Conservation (phyloP, 805 yeast species). For the Scheffersomyces ergatensis region DNA sequence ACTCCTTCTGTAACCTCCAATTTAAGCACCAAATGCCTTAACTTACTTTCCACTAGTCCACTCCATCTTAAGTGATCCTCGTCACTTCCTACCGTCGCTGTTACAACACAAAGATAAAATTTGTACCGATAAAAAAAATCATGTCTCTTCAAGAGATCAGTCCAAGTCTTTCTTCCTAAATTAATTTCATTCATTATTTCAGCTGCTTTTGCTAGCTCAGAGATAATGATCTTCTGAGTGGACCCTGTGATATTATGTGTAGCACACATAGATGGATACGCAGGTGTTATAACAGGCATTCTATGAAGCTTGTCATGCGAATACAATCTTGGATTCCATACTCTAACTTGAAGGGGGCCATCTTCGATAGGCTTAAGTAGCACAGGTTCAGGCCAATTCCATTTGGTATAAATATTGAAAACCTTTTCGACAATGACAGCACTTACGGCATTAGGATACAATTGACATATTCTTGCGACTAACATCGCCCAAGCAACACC, state of each 20-base stretch:
- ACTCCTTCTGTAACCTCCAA: slow-evolving; percentile 77
- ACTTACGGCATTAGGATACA: slow-evolving; percentile 94
- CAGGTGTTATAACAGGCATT: slow-evolving; percentile 99
- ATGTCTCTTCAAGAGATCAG: slow-evolving; percentile 72
- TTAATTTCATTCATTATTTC: slow-evolving; percentile 67
- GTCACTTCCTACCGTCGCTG: slow-evolving; percentile 65
- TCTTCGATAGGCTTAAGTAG: slow-evolving; percentile 90
- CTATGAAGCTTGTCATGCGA: slow-evolving; percentile 85
- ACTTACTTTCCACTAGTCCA: slow-evolving; percentile 87
- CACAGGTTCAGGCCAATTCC: slow-evolving; percentile 99
- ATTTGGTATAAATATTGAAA: slow-evolving; percentile 78
- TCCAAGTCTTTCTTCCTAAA: slow-evolving; percentile 66
- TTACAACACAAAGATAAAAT: slow-evolving; percentile 79
- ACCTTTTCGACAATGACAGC: slow-evolving; percentile 89
- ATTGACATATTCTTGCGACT: slow-evolving; percentile 95
- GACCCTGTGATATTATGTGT: slow-evolving; percentile 93
- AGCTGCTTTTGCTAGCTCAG: slow-evolving; percentile 78
- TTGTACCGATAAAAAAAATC: slow-evolving; percentile 81
- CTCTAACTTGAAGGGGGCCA: slow-evolving; percentile 93
- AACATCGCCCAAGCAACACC: slow-evolving; percentile 99
- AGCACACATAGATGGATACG: slow-evolving; percentile 98
- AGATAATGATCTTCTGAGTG: slow-evolving; percentile 75
- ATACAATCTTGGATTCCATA: slow-evolving; percentile 94
- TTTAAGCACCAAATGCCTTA: slow-evolving; percentile 78
- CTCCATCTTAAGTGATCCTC: slow-evolving; percentile 91